phyloP scores from a whole-genome alignment of 2,329 filamentous ascomycete genomes.

The Zymoseptoria ardabiliae region DNA sequence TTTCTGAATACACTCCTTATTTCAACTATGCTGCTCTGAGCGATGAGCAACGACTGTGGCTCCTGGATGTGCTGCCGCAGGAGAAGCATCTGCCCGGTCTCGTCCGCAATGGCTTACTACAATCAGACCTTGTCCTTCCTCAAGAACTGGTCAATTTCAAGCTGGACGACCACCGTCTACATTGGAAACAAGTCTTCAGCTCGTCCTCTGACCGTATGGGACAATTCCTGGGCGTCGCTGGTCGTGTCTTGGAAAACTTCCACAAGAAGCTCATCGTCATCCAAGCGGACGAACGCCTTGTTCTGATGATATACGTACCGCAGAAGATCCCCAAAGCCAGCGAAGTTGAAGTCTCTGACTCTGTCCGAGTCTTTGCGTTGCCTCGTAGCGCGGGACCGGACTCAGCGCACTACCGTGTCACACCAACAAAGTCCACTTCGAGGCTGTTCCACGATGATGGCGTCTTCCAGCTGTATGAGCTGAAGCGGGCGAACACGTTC shows the following conservation, averaged over 20 bases:
- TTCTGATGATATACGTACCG: constrained; percentile 3
- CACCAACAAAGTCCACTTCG: not conserved
- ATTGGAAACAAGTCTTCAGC: constrained; percentile 3
- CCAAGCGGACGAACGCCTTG: constrained; percentile 2
- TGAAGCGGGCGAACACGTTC: constrained; percentile 1
- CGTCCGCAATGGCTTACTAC: constrained; percentile 1
- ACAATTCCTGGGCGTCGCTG: not conserved
- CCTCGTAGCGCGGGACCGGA: constrained; percentile 1
- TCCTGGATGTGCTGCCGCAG: not conserved
- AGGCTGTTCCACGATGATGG: constrained; percentile 1
- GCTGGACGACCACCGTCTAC: not conserved
- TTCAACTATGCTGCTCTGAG: constrained; percentile 2
- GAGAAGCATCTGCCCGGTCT: not conserved
- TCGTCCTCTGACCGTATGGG: constrained; percentile 1
- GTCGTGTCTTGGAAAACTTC: not conserved
- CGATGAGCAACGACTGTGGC: not conserved
- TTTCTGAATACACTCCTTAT: not conserved
- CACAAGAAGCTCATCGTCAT: constrained; percentile 5
- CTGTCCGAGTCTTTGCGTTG: constrained; percentile 3
- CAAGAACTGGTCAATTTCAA: not conserved
- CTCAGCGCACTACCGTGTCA: not conserved
- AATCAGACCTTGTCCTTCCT: not conserved
- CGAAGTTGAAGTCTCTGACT: not conserved
- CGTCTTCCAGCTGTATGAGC: constrained; percentile 2
- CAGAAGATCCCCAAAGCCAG: not conserved